phyloP scores from a whole-genome alignment of 441 rosid species.

The Pelargonium cotyledonis region DNA sequence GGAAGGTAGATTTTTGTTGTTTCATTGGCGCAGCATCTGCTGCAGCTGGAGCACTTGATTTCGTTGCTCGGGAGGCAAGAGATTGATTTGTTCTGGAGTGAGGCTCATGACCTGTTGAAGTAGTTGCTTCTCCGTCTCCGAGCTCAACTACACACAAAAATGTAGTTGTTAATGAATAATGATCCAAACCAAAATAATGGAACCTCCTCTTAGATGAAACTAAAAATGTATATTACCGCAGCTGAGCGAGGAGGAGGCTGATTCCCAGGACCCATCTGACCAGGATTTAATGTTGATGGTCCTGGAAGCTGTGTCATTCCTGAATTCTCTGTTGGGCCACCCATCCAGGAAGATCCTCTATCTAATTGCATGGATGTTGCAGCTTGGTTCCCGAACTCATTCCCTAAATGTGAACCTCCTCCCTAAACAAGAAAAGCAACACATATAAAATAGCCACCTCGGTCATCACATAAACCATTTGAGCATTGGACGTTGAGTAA shows the following conservation, averaged over 20 bases:
- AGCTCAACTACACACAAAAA: constrained; percentile 51
- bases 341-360: constrained; percentile 73
- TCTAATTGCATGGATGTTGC: constrained; percentile 59
- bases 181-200: not conserved
- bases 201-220: constrained; percentile 4
- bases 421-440: constrained; percentile 32
- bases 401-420: constrained; percentile 55
- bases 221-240: constrained; percentile 32
- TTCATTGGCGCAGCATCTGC: constrained; percentile 80
- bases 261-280: constrained; percentile 54
- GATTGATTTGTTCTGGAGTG: constrained; percentile 83
- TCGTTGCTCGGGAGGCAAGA: constrained; percentile 81
- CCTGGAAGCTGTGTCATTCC: constrained; percentile 46
- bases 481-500: not conserved
- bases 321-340: constrained; percentile 52
- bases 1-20: not conserved
- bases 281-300: constrained; percentile 37
- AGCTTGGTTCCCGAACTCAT: constrained; percentile 53
- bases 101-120: constrained; percentile 97
- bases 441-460: not conserved
- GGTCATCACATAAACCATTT: not conserved
- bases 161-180: not conserved
- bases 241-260: constrained; percentile 57
- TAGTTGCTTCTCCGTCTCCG: constrained; percentile 91
- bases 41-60: constrained; percentile 93